phyloP scores from a whole-genome alignment of 2,329 filamentous ascomycete species.

The Allantophomopsis cytisporea region DNA sequence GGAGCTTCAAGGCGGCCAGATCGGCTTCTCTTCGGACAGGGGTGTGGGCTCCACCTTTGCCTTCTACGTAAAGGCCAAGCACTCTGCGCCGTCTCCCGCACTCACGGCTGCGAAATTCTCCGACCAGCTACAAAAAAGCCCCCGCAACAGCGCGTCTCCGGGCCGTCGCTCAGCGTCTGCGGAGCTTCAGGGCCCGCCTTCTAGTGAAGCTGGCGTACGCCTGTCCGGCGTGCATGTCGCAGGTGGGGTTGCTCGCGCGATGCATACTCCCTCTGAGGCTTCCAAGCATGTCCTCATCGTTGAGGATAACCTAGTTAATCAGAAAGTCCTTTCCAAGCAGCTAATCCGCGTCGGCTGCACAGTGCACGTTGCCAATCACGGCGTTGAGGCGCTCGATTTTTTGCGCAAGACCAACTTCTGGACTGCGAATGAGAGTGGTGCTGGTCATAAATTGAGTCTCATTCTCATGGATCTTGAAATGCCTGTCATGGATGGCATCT shows the following conservation, averaged over 20 bases:
- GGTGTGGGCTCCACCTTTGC: constrained; percentile 64
- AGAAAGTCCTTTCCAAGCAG: constrained; percentile 36
- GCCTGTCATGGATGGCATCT: constrained; percentile 58
- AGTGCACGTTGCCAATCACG: constrained; percentile 38
- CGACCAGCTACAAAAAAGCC: not conserved
- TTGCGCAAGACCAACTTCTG: constrained; percentile 10
- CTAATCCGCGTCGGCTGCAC: constrained; percentile 28
- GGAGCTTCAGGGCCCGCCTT: too few species aligned
- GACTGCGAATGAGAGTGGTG: constrained; percentile 3
- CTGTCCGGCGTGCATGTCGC: not conserved
- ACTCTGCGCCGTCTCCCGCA: constrained; percentile 13
- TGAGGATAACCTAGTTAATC: constrained; percentile 48
- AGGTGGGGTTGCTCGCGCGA: not conserved
- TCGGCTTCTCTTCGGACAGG: constrained; percentile 56
- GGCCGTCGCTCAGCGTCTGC: too few species aligned
- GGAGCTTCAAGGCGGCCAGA: constrained; percentile 68
- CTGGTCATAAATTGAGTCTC: constrained; percentile 33
- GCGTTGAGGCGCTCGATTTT: constrained; percentile 36
- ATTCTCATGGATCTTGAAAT: constrained; percentile 70
- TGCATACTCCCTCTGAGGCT: too few species aligned
- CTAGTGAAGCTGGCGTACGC: not conserved
- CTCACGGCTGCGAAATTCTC: not conserved
- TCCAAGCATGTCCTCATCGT: constrained; percentile 32
- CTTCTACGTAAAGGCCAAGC: constrained; percentile 52
- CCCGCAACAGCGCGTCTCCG: not conserved